Conservation (phyloP, 805 yeast genomes). For the Myxozyma neglecta region DNA sequence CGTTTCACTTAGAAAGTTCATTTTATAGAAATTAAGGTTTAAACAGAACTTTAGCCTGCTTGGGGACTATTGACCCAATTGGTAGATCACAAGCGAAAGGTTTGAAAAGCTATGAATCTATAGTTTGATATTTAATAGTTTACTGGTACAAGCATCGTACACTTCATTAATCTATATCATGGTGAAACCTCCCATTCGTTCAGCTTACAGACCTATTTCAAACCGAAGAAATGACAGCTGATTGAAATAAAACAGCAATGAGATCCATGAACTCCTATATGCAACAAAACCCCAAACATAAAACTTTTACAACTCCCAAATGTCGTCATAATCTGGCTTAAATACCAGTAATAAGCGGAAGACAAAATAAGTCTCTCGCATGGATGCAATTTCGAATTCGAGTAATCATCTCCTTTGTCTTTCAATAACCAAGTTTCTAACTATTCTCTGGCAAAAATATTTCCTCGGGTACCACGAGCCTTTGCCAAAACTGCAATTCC, state of each 20-base stretch:
- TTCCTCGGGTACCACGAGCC: slow-evolving; percentile 23
- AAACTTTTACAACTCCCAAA: too few species aligned
- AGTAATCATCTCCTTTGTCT: background rate
- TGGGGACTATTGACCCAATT: too few species aligned
- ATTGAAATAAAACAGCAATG: background rate
- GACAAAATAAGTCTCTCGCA: too few species aligned
- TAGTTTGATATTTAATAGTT: too few species aligned
- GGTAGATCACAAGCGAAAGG: too few species aligned
- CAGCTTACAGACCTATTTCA: background rate
- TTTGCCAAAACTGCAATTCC: slow-evolving; percentile 26
- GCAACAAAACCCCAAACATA: background rate
- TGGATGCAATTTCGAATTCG: background rate
- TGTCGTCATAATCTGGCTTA: too few species aligned
- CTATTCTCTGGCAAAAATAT: slow-evolving; percentile 17
- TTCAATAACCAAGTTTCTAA: background rate
- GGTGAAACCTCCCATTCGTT: too few species aligned
- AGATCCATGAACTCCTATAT: slow-evolving; percentile 8
- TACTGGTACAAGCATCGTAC: background rate
- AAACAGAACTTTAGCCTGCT: too few species aligned
- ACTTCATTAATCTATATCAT: background rate
- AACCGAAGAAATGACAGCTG: background rate
- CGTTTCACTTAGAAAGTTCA: too few species aligned
- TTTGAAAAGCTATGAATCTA: too few species aligned
- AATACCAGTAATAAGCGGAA: too few species aligned
- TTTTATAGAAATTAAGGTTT: too few species aligned